These are phyloP conservation scores for Picea abies DNA, from an alignment of 83 land plant genomes.

Conservation along the genomic window DNA sequence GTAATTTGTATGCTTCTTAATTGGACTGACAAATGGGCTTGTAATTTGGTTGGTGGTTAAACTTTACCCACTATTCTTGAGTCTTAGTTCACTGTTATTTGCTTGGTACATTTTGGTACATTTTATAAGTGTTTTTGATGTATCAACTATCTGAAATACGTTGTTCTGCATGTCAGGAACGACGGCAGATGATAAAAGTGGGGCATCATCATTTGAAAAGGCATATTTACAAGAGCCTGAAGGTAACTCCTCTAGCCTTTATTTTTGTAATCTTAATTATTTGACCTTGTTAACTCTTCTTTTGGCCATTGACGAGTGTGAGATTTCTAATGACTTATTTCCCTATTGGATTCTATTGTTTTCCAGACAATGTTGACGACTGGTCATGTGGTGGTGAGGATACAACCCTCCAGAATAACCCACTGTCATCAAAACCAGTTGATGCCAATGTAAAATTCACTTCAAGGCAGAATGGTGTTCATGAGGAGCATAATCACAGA, in stretches of 20 bases:
- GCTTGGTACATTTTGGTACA: not conserved
- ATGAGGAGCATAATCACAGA: conserved; percentile 45
- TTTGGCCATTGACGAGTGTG: not conserved
- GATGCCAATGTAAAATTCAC: conserved; percentile 4
- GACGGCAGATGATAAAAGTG: conserved; percentile 9
- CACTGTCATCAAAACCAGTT: not conserved
- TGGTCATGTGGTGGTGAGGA: conserved; percentile 9
- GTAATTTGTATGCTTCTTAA: not conserved
- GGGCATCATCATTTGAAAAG: conserved; percentile 43
- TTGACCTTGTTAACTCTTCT: not conserved
- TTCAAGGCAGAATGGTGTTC: conserved; percentile 38
- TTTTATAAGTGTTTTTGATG: not conserved
- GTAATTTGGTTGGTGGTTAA: not conserved
- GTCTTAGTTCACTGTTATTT: not conserved
- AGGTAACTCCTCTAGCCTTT: conserved; percentile 2
- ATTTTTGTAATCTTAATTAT: not conserved
- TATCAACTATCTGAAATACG: not conserved
- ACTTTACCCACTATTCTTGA: not conserved
- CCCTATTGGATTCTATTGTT: not conserved
- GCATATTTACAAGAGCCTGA: conserved; percentile 17
- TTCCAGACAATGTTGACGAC: conserved; percentile 4
- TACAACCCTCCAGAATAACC: not conserved
- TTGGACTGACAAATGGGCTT: not conserved
- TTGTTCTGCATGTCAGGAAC: conserved; percentile 13
- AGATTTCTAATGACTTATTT: not conserved